Evolutionary conservation across 139 green algal species (phyloP), one percentile per base, ranked within the genome.

Genomic region (Chlorella sp.): DNA sequence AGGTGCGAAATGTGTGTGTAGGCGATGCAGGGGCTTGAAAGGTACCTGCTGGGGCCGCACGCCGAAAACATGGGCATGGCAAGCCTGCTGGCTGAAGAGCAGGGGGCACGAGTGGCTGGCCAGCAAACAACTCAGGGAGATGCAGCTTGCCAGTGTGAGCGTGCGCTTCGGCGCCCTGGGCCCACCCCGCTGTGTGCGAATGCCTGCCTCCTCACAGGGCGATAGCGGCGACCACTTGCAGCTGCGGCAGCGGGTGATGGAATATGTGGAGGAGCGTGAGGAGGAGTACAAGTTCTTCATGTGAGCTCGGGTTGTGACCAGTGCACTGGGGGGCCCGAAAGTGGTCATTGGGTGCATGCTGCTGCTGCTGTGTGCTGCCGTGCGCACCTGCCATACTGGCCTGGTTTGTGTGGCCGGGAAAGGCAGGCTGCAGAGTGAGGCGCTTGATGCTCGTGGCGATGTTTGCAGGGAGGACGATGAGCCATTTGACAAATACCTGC

Each of bases 401-500:
- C 56, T 28, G 9, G 3, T 24, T 65, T 3, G 16, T 22, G 56
- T 22, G 9, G 30, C 3, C 20, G 60, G 62, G 22, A 30, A 16
- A 60, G 51, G 51, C 62, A 38, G 62, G 62, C 6, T 26, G 62
- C 20, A 69, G 62, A 30, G 28, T 69, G 62, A 36, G 24, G 4
- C 8, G 3, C 26, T 38, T 60, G 51, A 13, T 60, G 13, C 51
- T 16, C 51, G 13, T 16, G 51, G 62, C 22, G 28, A 26, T 24
- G 0, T 14, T 19, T 44, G 60, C 77, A 83, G 77, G 11, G 94
- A 96, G 78, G 93, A 96, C 69, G 93, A 96, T 38, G 88, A 95
- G 84, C 82, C 44, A 4, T 96, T 96, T 83, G 87, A 89, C 4
- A 87, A 76, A 40, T 83, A 83, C 30, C 30, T 83, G 0, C 32